These are phyloP conservation scores for Xylaria bambusicola DNA, from an alignment of 495 filamentous ascomycete genomes.

Conservation along the genomic window DNA sequence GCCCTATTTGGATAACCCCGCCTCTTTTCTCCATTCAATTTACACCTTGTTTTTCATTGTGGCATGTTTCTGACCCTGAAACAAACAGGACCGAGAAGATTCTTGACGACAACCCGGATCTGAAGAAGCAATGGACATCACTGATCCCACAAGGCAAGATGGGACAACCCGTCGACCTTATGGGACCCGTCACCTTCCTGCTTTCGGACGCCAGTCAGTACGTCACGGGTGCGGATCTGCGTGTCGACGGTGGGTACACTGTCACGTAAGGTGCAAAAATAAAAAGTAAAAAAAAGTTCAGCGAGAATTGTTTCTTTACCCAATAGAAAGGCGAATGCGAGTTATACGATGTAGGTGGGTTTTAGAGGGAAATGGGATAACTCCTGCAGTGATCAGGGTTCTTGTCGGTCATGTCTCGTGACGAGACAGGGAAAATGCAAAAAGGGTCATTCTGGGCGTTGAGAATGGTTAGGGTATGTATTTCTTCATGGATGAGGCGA, in stretches of 20 bases:
- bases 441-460: no score
- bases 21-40: not conserved
- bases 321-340: no score
- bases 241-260: constrained; percentile 92
- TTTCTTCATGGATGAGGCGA: no score
- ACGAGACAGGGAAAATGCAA: no score
- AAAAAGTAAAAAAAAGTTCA: no score
- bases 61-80: constrained; percentile 6
- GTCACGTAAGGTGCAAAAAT: constrained; percentile 73
- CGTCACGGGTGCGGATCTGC: constrained; percentile 86
- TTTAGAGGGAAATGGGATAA: no score
- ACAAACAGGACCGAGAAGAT: constrained; percentile 82
- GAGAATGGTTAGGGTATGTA: no score
- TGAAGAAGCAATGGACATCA: constrained; percentile 84
- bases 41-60: not conserved
- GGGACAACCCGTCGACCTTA: constrained; percentile 88
- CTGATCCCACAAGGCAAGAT: constrained; percentile 90
- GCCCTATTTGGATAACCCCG: not conserved
- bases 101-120: constrained; percentile 85
- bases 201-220: constrained; percentile 83
- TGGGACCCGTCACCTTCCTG: constrained; percentile 90
- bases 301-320: no score
- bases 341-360: no score
- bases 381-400: no score
- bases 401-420: no score